Evolutionary conservation across 768 basidiomycete genomes (phyloP).

Genomic region (Boletus pseudo-olivaceus): DNA sequence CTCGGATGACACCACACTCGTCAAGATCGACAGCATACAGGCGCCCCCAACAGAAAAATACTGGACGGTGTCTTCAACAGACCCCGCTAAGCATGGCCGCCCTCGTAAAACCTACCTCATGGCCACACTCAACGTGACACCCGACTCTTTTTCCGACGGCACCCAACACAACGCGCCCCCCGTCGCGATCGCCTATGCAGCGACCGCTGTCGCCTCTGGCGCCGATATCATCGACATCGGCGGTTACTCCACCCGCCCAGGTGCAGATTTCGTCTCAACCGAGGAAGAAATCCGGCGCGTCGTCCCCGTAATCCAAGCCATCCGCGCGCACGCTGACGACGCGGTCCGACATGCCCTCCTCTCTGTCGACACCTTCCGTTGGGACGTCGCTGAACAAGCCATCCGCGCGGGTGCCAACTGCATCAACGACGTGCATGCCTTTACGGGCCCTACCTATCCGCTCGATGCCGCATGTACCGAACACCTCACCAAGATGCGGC

Average conservation of each 20-base stretch:
- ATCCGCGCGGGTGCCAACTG: constrained; percentile 73
- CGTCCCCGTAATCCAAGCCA: constrained; percentile 61
- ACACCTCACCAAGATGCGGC: constrained; percentile 58
- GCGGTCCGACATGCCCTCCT: constrained; percentile 15
- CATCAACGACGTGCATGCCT: constrained; percentile 90
- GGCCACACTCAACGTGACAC: constrained; percentile 91
- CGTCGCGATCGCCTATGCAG: constrained; percentile 52
- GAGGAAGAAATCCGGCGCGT: constrained; percentile 75
- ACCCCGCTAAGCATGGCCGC: constrained; percentile 7
- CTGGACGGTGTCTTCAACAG: constrained; percentile 25
- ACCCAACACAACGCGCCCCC: constrained; percentile 49
- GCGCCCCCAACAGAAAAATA: constrained; percentile 21
- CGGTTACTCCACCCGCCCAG: constrained; percentile 89
- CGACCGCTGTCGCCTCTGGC: constrained; percentile 47
- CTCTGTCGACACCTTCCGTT: constrained; percentile 29
- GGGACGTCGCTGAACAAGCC: constrained; percentile 34
- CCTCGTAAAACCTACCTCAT: constrained; percentile 64
- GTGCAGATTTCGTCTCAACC: constrained; percentile 58
- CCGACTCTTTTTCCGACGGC: constrained; percentile 96
- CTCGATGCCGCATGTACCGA: constrained; percentile 32
- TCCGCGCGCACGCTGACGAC: constrained; percentile 38
- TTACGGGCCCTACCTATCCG: constrained; percentile 59
- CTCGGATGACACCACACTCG: constrained; percentile 11
- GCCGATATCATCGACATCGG: constrained; percentile 88
- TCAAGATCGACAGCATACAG: constrained; percentile 6